Percentiles rank a stretch among this genome's conserved stretches.
Conservation (phyloP, 495 filamentous ascomycete species). For the Rhypophila decipiens region DNA sequence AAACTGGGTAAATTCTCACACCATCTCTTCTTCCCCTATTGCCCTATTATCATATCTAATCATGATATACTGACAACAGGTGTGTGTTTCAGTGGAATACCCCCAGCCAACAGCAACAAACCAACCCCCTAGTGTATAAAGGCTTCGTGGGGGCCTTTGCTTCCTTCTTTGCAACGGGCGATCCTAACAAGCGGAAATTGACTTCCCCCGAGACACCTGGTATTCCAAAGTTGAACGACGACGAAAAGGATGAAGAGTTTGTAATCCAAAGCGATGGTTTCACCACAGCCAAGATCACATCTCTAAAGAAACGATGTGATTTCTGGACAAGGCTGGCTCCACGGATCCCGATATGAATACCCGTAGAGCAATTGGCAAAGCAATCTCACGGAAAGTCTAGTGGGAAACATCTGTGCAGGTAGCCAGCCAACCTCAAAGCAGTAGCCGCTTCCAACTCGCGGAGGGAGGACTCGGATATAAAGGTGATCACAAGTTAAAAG, state of each 20-base stretch:
- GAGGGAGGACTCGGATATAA: no score
- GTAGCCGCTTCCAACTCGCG: no score
- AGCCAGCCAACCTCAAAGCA: no score
- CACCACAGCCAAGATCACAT: constrained; percentile 25
- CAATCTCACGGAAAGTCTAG: no score
- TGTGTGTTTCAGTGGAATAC: constrained; percentile 58
- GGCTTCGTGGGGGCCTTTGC: constrained; percentile 56
- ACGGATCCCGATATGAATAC: constrained; percentile 10
- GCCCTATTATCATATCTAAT: no score
- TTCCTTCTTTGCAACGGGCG: constrained; percentile 52
- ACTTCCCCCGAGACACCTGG: constrained; percentile 38
- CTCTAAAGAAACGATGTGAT: constrained; percentile 43
- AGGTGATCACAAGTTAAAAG: no score
- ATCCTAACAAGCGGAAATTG: constrained; percentile 53
- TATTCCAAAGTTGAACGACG: constrained; percentile 38
- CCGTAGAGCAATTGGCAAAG: no score
- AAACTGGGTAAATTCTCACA: constrained; percentile 38
- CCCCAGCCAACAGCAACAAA: constrained; percentile 48
- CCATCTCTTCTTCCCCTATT: not conserved
- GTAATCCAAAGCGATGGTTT: constrained; percentile 42
- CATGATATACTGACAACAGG: no score
- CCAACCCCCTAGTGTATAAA: constrained; percentile 46
- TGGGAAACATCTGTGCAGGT: no score
- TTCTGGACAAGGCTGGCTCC: constrained; percentile 44
- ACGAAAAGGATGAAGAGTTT: constrained; percentile 34